Evolutionary conservation across 768 basidiomycete species (phyloP).

Genomic region (Boletus rufocinnamomeus): DNA sequence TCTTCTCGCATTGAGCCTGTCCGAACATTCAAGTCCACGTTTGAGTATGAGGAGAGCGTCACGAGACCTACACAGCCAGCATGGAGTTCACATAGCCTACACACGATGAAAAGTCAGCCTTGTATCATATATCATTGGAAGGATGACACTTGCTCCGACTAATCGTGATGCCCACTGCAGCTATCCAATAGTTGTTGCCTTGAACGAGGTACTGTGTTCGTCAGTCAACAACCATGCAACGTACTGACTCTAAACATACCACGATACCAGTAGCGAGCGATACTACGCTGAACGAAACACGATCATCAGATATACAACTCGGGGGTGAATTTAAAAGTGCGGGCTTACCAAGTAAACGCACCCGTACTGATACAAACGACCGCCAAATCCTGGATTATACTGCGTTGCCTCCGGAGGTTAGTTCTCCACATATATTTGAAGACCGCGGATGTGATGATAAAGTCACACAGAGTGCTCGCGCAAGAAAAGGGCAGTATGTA

Average conservation of each 20-base stretch:
- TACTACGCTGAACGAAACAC: background rate
- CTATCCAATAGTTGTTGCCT: background rate
- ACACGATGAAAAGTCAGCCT: background rate
- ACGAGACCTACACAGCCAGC: conserved; percentile 15
- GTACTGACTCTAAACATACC: conserved; percentile 1
- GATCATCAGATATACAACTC: background rate
- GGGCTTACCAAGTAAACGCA: too few relatives aligned
- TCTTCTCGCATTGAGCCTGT: conserved; percentile 17
- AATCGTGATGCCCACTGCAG: background rate
- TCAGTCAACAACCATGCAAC: background rate
- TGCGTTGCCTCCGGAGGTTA: too few relatives aligned
- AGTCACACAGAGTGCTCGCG: too few relatives aligned
- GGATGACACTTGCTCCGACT: background rate
- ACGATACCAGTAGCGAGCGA: background rate
- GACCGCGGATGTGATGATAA: too few relatives aligned
- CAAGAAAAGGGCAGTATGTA: too few relatives aligned
- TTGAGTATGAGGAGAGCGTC: background rate
- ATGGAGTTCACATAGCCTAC: conserved; percentile 20
- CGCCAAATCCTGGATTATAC: too few relatives aligned
- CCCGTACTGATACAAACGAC: too few relatives aligned
- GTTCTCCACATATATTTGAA: too few relatives aligned
- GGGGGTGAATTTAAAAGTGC: background rate
- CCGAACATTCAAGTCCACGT: background rate
- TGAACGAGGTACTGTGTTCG: conserved; percentile 6
- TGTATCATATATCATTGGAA: background rate